These are phyloP conservation scores for Cryomyces minteri DNA, from an alignment of 495 filamentous ascomycete species.

Conservation along the genomic window DNA sequence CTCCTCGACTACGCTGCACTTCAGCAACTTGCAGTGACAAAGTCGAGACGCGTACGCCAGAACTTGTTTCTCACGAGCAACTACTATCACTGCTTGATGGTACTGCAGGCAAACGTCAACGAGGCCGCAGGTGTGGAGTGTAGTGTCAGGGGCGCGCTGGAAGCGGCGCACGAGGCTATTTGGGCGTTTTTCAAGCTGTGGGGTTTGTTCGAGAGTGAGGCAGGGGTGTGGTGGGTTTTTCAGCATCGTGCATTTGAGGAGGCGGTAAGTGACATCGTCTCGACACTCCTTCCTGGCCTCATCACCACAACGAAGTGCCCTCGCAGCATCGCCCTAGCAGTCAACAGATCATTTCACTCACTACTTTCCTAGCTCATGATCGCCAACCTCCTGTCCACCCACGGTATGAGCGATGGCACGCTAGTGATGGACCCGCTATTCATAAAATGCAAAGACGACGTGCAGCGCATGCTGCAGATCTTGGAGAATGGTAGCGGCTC, in stretches of 20 bases:
- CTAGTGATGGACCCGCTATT: slow-evolving; percentile 5
- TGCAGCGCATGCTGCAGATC: slow-evolving; percentile 9
- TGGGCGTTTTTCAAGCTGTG: slow-evolving; percentile 47
- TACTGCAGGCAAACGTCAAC: slow-evolving; percentile 43
- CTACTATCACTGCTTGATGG: slow-evolving; percentile 59
- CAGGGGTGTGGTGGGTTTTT: slow-evolving; percentile 61
- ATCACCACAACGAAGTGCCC: neutral
- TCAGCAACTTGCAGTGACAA: slow-evolving; percentile 25
- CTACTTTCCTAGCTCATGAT: neutral
- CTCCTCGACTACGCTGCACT: slow-evolving; percentile 37
- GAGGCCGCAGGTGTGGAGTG: slow-evolving; percentile 30
- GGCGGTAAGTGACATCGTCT: slow-evolving; percentile 25
- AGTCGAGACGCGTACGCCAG: slow-evolving; percentile 43
- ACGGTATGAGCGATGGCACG: too few relatives aligned
- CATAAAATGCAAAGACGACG: slow-evolving; percentile 10
- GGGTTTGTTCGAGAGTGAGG: slow-evolving; percentile 40
- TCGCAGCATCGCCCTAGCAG: too few relatives aligned
- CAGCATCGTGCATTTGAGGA: slow-evolving; percentile 55
- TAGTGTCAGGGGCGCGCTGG: slow-evolving; percentile 45
- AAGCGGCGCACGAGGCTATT: slow-evolving; percentile 47
- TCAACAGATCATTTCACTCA: too few relatives aligned
- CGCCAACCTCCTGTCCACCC: too few relatives aligned
- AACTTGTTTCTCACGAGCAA: slow-evolving; percentile 51
- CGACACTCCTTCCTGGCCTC: neutral
- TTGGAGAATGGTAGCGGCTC: slow-evolving; percentile 6